Base-by-base conservation (phyloP, 306 rosid genomes). In the Cicer yamashitae region DNA sequence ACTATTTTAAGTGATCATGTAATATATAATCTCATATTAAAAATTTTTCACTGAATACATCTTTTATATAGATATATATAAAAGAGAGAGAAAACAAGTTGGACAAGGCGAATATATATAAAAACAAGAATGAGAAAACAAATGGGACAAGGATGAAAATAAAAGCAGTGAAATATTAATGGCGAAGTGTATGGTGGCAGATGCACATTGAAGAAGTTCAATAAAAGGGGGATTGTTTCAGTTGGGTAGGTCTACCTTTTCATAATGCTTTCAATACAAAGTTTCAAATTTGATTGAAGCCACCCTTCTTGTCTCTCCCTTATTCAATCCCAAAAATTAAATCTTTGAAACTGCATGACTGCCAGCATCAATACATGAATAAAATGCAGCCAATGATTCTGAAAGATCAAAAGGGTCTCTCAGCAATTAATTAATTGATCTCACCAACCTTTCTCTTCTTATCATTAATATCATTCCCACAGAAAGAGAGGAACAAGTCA, bases 221-320 rank as follows among this genome's bases (percentile, higher is more conserved):
- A 87, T 87, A 70, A 88, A 87, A 86, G 72, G 73, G 9, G 73
- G 67, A 65, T 77, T 79, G 73, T 85, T 88, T 84, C 93, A 77
- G 87, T 86, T 89, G 79, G 96, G 89, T 93, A 89, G 96, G 90
- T 93, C 86, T 88, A 56, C 37, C 79, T 82, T 79, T 79, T 78
- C 80, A 71, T 82, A 72, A 60, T 60, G 25, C 56, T 50, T 50
- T 50, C 56, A 50, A 50, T 50, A 50, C 6, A 11, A 0, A 67
- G 0, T 68, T 68, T 68, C 60, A 67, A 67, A 53, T 78, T 70
- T 17, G n/a, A 83, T 70, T 17, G n/a, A 83, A 73, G 44, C 20
- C n/a, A 68, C 59, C 65, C 41, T 15, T 41, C 39, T 6, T 37
- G 13, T 67, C 64, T 67, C 22, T 58, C 54, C 63, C 85, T 60